Percentiles rank a stretch among this genome's conserved stretches.
phyloP scores from a whole-genome alignment of 305 asterid genomes.

The Fraxinus platypoda region DNA sequence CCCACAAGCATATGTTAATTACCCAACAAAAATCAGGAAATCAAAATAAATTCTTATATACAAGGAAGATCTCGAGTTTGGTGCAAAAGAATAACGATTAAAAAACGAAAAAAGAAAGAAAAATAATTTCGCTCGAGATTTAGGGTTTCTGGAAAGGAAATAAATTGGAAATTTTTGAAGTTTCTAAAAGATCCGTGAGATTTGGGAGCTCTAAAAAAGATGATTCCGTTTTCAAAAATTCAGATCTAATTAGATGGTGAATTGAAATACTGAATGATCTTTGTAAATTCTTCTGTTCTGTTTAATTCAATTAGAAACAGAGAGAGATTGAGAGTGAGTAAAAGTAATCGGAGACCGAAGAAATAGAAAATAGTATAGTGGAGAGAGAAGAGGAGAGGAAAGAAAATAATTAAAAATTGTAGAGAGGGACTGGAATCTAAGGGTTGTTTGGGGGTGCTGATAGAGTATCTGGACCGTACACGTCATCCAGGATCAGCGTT shows the following conservation, averaged over 20 bases:
- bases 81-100: not conserved
- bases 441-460: not conserved
- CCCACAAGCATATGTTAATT: constrained; percentile 32
- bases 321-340: not conserved
- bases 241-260: not conserved
- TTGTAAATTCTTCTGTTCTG: not conserved
- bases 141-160: not conserved
- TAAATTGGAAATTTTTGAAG: not conserved
- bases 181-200: not conserved
- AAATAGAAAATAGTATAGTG: not conserved
- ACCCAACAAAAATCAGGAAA: constrained; percentile 17
- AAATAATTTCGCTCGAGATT: not conserved
- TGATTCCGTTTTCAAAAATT: not conserved
- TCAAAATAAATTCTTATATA: constrained; percentile 13
- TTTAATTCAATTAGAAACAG: not conserved
- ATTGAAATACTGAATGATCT: not conserved
- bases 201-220: not conserved
- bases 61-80: not conserved
- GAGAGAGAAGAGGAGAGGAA: not conserved
- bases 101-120: not conserved
- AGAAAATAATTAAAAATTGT: not conserved
- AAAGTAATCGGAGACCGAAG: not conserved
- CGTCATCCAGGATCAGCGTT: not conserved
- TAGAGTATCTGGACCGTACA: not conserved
- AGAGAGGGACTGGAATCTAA: not conserved